Evolutionary conservation across 352 stramenopile genomes (phyloP).

Genomic region (Pythium apleroticum): DNA sequence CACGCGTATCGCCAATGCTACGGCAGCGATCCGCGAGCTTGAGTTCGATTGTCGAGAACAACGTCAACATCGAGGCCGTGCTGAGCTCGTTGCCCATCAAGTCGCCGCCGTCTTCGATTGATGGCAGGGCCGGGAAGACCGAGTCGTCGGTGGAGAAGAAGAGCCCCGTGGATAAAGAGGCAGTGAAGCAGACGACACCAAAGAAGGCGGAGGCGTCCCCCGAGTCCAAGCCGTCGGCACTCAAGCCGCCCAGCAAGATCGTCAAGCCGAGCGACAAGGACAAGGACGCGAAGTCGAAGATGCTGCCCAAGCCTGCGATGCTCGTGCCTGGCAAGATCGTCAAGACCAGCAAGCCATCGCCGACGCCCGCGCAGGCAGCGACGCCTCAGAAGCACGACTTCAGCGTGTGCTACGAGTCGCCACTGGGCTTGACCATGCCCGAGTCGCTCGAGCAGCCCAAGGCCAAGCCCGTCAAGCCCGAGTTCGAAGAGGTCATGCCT

Average conservation of each 20-base stretch:
- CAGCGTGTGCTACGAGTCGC: conserved; percentile 26
- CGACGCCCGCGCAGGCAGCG: conserved; percentile 12
- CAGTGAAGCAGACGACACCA: conserved; percentile 3
- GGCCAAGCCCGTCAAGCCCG: conserved; percentile 12
- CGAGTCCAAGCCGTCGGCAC: conserved; percentile 15
- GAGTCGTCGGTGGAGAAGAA: conserved; percentile 16
- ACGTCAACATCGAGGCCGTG: conserved; percentile 20
- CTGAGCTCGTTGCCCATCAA: conserved; percentile 11
- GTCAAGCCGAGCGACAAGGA: conserved; percentile 21
- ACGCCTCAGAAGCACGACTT: conserved; percentile 9
- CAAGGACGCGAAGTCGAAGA: conserved; percentile 16
- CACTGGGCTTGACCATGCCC: conserved; percentile 24
- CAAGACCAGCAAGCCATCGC: conserved; percentile 31
- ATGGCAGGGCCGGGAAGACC: neutral
- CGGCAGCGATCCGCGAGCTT: conserved; percentile 29
- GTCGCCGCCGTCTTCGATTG: neutral
- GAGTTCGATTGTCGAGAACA: conserved; percentile 34
- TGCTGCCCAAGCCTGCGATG: conserved; percentile 25
- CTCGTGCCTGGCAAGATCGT: conserved; percentile 47
- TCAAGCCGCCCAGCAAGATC: conserved; percentile 29
- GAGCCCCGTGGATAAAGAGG: neutral
- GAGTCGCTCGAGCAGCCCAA: conserved; percentile 14
- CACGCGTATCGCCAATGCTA: conserved; percentile 30
- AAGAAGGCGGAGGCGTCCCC: conserved; percentile 19
- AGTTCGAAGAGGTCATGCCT: conserved; percentile 28